Base-by-base conservation (phyloP, 2,329 filamentous ascomycete genomes). In the Curvularia spicifera region DNA sequence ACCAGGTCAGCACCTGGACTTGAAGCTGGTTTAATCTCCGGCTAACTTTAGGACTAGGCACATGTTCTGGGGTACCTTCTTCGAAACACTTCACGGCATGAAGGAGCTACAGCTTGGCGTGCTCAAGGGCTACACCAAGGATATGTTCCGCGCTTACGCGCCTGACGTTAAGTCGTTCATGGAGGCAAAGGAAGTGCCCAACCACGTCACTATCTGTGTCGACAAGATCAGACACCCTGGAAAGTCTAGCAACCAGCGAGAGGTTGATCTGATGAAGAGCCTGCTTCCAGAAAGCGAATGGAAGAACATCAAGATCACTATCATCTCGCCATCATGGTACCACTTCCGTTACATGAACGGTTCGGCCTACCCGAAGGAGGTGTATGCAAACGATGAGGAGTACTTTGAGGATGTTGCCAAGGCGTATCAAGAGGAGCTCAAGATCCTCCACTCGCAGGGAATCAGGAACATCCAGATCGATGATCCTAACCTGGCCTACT, bases 261-360 rank as follows among this genome's bases (percentile, higher is more conserved):
- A 89, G 69, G 85, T 87, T 64, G 82, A 86, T 59, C 84, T 83
- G 54, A 79, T 90, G 52, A 85, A 87, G 71, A 82, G 76, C 49
- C 72, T 84, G 8, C 81, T 90, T 0, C 83, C 87, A 0, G 79
- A 85, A 24, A 84, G 87, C 29, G 79, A 85, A 53, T 85, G 87
- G 69, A 85, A 85, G 63, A 85, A 89, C 63, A 84, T 88, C 74
- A 89, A 91, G 79, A 83, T 90, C 65, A 90, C 88, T 18, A 78
- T 90, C 67, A 85, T 87, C 18, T 85, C 87, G 4, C 87, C 87
- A 1, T 85, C 85, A 72, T 90, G 87, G 84, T 90, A 90, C 72
- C 88, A 91, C 75, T 80, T 89, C 69, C 82, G 87, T 49, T 86
- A 87, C 71, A 82, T 84, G 74, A 82, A 85, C 59, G 78, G 78